A percentile compares a stretch with the other conserved stretches of the same genome.
These are phyloP conservation scores for Diplodia scrobiculata DNA, from an alignment of 2,329 filamentous ascomycete genomes.

Conservation along the genomic window DNA sequence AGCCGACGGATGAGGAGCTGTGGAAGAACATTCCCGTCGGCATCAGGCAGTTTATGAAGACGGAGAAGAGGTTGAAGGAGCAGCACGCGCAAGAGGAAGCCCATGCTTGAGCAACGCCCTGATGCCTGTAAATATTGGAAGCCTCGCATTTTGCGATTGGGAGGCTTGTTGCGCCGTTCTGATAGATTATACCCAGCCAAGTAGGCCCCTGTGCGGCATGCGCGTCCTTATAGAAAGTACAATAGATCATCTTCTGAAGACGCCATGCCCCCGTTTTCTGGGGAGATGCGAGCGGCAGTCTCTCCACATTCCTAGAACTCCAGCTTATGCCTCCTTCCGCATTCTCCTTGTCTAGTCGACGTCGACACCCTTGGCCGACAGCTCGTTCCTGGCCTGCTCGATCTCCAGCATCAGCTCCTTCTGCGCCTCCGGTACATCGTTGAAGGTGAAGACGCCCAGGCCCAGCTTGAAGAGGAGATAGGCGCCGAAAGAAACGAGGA, in stretches of 20 bases:
- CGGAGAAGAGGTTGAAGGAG: constrained; percentile 84
- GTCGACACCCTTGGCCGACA: constrained; percentile 73
- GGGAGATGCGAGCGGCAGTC: background rate
- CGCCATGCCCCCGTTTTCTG: background rate
- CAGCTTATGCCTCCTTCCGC: background rate
- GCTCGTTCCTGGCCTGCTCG: constrained; percentile 70
- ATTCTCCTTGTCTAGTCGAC: constrained; percentile 61
- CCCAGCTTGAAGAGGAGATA: constrained; percentile 91
- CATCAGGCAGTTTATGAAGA: constrained; percentile 96
- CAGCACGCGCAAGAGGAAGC: constrained; percentile 65
- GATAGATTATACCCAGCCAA: constrained; percentile 21
- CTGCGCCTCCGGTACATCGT: constrained; percentile 90
- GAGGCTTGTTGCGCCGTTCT: constrained; percentile 3
- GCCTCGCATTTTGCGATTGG: background rate
- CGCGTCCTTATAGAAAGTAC: constrained; percentile 16
- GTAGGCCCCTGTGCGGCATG: background rate
- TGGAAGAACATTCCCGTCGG: constrained; percentile 85
- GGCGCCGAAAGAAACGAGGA: constrained; percentile 84
- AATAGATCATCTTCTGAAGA: constrained; percentile 5
- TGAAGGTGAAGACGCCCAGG: constrained; percentile 91
- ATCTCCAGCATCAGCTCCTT: constrained; percentile 86
- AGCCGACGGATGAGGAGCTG: constrained; percentile 61
- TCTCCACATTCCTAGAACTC: constrained; percentile 5
- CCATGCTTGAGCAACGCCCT: constrained; percentile 5
- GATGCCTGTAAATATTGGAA: background rate